Conservation (phyloP, 805 yeast species). For the Cyberlindnera xishuangbannaensis region DNA sequence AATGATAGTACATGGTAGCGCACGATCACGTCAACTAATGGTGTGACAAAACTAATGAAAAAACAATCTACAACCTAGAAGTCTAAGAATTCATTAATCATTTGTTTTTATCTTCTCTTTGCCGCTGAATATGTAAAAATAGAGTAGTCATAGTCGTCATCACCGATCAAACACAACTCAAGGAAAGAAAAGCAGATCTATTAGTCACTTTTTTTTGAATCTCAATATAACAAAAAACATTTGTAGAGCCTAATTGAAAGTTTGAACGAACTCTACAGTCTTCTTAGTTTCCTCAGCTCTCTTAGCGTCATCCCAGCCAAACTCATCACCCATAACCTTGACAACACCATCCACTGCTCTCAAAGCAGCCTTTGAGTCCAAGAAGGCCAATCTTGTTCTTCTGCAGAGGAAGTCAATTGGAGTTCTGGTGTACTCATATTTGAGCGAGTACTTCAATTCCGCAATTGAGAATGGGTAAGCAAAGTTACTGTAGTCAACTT, state of each 20-base stretch:
- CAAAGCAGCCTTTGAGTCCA: constrained; percentile 80
- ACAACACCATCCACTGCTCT: constrained; percentile 80
- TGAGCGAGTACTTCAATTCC: constrained; percentile 76
- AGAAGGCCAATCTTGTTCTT: constrained; percentile 88
- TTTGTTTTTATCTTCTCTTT: no score
- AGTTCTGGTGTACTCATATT: constrained; percentile 80
- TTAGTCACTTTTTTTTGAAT: no score
- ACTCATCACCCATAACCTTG: constrained; percentile 75
- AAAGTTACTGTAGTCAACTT: constrained; percentile 42
- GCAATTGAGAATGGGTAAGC: constrained; percentile 88
- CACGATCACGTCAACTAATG: no score
- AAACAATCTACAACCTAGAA: no score
- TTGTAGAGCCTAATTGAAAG: constrained; percentile 24
- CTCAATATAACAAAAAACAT: no score
- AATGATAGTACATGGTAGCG: no score
- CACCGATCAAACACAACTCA: no score
- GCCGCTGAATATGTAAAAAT: no score
- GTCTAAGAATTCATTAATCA: no score
- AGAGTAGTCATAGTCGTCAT: no score
- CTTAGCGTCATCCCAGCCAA: constrained; percentile 62
- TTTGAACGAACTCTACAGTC: constrained; percentile 53
- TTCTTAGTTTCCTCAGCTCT: constrained; percentile 47
- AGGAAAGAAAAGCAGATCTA: no score
- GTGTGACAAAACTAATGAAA: no score
- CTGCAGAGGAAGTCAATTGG: constrained; percentile 89